Evolutionary conservation across 2,329 filamentous ascomycete species (phyloP).

Genomic region (Sarocladium strictum): DNA sequence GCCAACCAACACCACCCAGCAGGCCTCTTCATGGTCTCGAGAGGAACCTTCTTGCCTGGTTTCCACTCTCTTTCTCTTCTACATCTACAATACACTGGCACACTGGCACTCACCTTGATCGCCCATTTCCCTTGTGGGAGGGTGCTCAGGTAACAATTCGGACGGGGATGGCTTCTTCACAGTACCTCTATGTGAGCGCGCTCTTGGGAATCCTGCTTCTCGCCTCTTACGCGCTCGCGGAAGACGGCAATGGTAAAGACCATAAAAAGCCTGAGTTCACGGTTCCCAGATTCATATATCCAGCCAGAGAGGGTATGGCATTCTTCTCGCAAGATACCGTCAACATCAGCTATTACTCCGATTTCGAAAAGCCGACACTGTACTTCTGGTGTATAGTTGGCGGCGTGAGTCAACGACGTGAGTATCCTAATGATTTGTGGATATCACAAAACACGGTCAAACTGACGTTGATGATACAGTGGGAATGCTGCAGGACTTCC

Average conservation of each 20-base stretch:
- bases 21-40: background rate
- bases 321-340: background rate
- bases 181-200: background rate
- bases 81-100: too few relatives aligned
- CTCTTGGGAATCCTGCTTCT: background rate
- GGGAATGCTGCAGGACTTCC: background rate
- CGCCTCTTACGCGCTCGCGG: background rate
- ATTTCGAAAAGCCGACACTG: background rate
- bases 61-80: background rate
- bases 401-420: background rate
- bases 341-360: constrained; percentile 2
- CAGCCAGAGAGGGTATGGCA: background rate
- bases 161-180: background rate
- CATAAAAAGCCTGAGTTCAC: background rate
- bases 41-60: background rate
- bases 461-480: background rate
- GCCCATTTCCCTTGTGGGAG: background rate
- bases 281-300: background rate
- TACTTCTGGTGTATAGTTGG: background rate
- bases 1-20: background rate
- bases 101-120: background rate
- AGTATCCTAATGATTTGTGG: too few relatives aligned
- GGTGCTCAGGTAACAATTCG: background rate
- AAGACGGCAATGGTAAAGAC: background rate
- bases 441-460: background rate